Percentiles rank a stretch among this genome's conserved stretches.
Evolutionary conservation across 805 yeast genomes (phyloP).

Genomic region (Candida mattraensis): DNA sequence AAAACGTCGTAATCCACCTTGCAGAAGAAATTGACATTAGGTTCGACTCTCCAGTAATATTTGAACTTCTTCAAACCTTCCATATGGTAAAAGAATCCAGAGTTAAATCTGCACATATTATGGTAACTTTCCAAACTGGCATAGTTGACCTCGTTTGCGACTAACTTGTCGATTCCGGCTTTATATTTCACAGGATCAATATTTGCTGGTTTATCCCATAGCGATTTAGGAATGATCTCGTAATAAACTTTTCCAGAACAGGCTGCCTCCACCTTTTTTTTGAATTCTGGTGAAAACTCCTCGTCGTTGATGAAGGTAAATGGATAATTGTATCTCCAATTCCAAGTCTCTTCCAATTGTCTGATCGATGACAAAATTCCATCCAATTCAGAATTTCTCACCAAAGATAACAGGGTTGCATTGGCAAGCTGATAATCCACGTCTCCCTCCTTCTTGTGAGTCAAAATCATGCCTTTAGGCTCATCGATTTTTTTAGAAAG

Average conservation of each 20-base stretch:
- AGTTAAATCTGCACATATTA: slow-evolving; percentile 88
- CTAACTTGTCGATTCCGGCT: slow-evolving; percentile 24
- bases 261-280: slow-evolving; percentile 39
- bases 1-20: slow-evolving; percentile 79
- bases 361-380: slow-evolving; percentile 51
- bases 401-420: slow-evolving; percentile 71
- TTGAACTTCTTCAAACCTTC: slow-evolving; percentile 65
- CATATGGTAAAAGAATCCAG: slow-evolving; percentile 82
- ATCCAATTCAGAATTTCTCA: slow-evolving; percentile 59
- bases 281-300: slow-evolving; percentile 62
- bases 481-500: slow-evolving; percentile 40
- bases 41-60: slow-evolving; percentile 95
- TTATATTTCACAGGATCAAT: slow-evolving; percentile 44
- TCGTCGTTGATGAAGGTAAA: slow-evolving; percentile 73
- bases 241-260: slow-evolving; percentile 31
- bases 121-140: slow-evolving; percentile 77
- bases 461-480: slow-evolving; percentile 42
- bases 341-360: slow-evolving; percentile 62
- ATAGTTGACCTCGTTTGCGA: slow-evolving; percentile 57
- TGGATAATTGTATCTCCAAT: slow-evolving; percentile 67
- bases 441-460: slow-evolving; percentile 20
- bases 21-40: slow-evolving; percentile 71
- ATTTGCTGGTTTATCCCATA: slow-evolving; percentile 60
- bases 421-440: slow-evolving; percentile 41
- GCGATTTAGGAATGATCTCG: slow-evolving; percentile 37